Evolutionary conservation across 768 basidiomycete genomes (phyloP).

Genomic region (Tremella yokohamensis): DNA sequence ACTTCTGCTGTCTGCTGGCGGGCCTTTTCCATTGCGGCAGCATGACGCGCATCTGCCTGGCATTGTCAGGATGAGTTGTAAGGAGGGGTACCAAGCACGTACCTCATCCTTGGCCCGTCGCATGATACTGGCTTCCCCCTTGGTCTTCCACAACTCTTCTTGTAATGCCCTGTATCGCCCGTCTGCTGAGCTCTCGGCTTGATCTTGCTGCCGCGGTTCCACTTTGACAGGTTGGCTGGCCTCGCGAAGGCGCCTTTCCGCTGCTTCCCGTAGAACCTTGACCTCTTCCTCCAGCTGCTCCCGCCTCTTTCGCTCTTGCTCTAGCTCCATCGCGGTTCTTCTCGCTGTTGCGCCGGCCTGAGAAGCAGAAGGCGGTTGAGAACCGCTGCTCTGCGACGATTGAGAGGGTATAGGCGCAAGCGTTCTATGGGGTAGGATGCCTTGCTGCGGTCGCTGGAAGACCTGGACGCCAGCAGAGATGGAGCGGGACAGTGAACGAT

Average conservation of each 20-base stretch:
- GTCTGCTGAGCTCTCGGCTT: constrained; percentile 6
- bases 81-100: background rate
- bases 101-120: constrained; percentile 32
- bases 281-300: constrained; percentile 18
- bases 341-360: constrained; percentile 29
- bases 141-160: constrained; percentile 28
- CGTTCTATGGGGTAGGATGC: constrained; percentile 22
- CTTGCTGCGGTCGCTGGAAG: background rate
- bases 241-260: background rate
- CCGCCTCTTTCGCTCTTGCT: constrained; percentile 19
- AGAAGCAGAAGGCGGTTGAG: constrained; percentile 22
- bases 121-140: constrained; percentile 36
- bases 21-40: constrained; percentile 25
- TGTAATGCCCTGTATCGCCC: constrained; percentile 20
- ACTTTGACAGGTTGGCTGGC: background rate
- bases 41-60: constrained; percentile 23
- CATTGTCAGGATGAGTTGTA: background rate
- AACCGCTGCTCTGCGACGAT: constrained; percentile 9
- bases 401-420: constrained; percentile 24
- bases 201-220: too few relatives aligned
- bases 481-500: constrained; percentile 30
- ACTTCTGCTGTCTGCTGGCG: constrained; percentile 22
- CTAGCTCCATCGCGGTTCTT: constrained; percentile 31
- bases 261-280: background rate
- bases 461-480: constrained; percentile 31